Evolutionary conservation across 768 basidiomycete species (phyloP).

Genomic region (Tylopilus sp.): DNA sequence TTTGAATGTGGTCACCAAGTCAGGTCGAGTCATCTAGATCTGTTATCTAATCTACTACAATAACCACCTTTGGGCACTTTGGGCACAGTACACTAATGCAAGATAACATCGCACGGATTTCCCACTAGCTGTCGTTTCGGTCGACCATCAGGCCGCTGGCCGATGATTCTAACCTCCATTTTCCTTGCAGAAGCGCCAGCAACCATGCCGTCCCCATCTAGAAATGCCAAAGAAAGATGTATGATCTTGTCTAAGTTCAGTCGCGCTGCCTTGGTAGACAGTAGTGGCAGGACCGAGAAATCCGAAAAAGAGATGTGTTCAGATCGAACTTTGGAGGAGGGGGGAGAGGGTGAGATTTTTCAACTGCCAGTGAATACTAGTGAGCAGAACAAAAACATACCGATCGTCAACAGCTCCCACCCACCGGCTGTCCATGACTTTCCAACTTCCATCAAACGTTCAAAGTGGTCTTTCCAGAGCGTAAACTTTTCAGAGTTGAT

Average conservation of each 20-base stretch:
- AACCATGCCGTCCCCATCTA: slow-evolving; percentile 10
- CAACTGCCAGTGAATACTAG: no score
- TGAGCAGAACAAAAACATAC: slow-evolving; percentile 29
- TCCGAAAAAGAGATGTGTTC: slow-evolving; percentile 31
- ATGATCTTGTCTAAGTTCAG: slow-evolving; percentile 21
- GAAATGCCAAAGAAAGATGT: slow-evolving; percentile 20
- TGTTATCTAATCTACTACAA: slow-evolving; percentile 24
- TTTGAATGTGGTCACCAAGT: no score
- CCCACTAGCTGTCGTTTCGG: slow-evolving; percentile 23
- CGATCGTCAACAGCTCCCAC: slow-evolving; percentile 45
- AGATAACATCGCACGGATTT: slow-evolving; percentile 20
- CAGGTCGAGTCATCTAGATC: slow-evolving; percentile 5
- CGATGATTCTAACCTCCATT: slow-evolving; percentile 22
- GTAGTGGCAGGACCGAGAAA: slow-evolving; percentile 22
- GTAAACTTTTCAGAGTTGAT: slow-evolving; percentile 80
- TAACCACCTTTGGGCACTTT: no score
- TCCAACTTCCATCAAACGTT: slow-evolving; percentile 50
- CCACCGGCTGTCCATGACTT: slow-evolving; percentile 50
- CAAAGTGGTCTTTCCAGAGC: slow-evolving; percentile 74
- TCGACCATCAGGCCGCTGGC: slow-evolving; percentile 23
- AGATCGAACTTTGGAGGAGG: slow-evolving; percentile 20
- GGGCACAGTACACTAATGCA: slow-evolving; percentile 12
- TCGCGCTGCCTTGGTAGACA: slow-evolving; percentile 17
- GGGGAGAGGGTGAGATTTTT: no score
- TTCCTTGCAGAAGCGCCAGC: slow-evolving; percentile 9